Percentiles rank a stretch among this genome's conserved stretches.
These are phyloP conservation scores for Fusarium torreyae DNA, from an alignment of 2,329 filamentous ascomycete genomes.

Conservation along the genomic window DNA sequence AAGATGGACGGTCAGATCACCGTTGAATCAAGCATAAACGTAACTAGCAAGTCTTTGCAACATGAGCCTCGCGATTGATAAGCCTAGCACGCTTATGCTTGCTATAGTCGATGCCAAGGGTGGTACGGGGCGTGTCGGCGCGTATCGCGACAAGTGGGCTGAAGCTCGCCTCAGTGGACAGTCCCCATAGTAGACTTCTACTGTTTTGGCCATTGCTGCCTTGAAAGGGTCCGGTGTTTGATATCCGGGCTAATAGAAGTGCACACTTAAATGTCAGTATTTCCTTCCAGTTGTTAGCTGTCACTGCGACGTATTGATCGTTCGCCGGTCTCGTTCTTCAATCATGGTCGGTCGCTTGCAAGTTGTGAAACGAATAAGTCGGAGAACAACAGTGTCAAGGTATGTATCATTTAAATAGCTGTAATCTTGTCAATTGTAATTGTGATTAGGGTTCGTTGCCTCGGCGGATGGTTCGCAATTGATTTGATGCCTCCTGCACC, in stretches of 20 bases:
- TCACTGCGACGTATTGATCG: not conserved
- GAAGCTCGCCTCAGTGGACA: not conserved
- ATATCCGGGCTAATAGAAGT: no score
- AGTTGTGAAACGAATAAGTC: slow-evolving; percentile 8
- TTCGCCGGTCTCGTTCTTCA: not conserved
- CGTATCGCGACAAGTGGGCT: slow-evolving; percentile 7
- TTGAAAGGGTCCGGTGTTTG: not conserved
- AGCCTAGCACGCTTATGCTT: slow-evolving; percentile 10
- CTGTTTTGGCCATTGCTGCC: not conserved
- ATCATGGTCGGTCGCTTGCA: slow-evolving; percentile 5
- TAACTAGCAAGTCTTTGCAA: slow-evolving; percentile 13
- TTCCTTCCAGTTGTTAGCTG: not conserved
- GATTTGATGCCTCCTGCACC: slow-evolving; percentile 34
- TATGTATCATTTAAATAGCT: slow-evolving; percentile 36
- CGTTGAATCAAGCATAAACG: slow-evolving; percentile 14
- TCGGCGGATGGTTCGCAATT: slow-evolving; percentile 39
- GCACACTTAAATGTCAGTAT: not conserved
- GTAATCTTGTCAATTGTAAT: slow-evolving; percentile 19
- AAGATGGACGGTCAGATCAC: slow-evolving; percentile 15
- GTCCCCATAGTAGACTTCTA: slow-evolving; percentile 1
- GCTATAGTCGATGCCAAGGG: not conserved
- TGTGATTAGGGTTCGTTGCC: slow-evolving; percentile 39
- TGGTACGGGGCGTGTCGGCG: not conserved
- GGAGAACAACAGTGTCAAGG: slow-evolving; percentile 6
- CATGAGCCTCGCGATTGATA: slow-evolving; percentile 7